phyloP scores from a whole-genome alignment of 2,329 filamentous ascomycete genomes.

The Fusarium irregulare region DNA sequence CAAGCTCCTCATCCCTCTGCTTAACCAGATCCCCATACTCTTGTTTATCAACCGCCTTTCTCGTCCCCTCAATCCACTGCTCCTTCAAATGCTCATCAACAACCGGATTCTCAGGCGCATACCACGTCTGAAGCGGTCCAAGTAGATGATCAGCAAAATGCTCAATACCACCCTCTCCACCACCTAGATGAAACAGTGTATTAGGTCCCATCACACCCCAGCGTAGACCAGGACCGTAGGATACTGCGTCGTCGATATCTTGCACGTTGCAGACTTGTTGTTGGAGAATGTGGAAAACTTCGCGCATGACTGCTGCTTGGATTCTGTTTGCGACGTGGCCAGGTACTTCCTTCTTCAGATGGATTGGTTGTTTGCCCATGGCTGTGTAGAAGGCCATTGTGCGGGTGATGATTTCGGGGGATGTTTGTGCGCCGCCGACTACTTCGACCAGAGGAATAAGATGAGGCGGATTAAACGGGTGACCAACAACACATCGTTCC shows the following conservation, averaged over 20 bases:
- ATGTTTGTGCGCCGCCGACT: conserved; percentile 14
- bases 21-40: conserved; percentile 4
- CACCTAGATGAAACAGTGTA: conserved; percentile 22
- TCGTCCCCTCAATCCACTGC: conserved; percentile 16
- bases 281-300: conserved; percentile 16
- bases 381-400: conserved; percentile 8
- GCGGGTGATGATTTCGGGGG: neutral
- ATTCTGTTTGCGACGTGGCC: conserved; percentile 27
- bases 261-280: conserved; percentile 14
- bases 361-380: conserved; percentile 17
- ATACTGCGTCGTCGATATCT: conserved; percentile 25
- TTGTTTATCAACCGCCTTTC: neutral
- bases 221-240: conserved; percentile 14
- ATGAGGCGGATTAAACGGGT: conserved; percentile 23
- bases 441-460: conserved; percentile 25
- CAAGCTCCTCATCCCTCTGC: conserved; percentile 26
- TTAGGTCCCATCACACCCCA: conserved; percentile 29
- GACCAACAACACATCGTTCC: conserved; percentile 16
- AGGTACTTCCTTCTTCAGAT: conserved; percentile 18
- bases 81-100: conserved; percentile 17
- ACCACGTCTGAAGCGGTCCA: conserved; percentile 16
- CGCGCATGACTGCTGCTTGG: conserved; percentile 26
- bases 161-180: conserved; percentile 24
- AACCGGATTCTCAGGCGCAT: conserved; percentile 18
- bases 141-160: conserved; percentile 26